phyloP scores from a whole-genome alignment of 1,284 basidiomycete species.

The Pseudozyma tsukubaensis region DNA sequence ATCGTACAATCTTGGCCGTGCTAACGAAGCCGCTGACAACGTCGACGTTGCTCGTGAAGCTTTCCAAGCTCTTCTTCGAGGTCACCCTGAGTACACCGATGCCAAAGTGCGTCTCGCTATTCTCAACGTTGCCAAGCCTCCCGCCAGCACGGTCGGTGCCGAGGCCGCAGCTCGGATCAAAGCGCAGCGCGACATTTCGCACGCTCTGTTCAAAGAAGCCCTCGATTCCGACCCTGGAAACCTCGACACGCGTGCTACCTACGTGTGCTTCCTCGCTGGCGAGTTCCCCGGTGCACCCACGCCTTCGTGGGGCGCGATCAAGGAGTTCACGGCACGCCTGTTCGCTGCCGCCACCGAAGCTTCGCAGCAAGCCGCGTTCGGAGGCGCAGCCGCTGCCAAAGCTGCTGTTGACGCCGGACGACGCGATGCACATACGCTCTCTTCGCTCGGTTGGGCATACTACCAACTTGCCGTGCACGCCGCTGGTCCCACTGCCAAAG shows the following conservation, averaged over 20 bases:
- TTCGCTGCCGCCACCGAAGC: slow-evolving; percentile 52
- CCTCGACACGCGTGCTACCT: slow-evolving; percentile 62
- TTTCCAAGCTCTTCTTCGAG: slow-evolving; percentile 58
- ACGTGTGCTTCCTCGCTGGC: slow-evolving; percentile 66
- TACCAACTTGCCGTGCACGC: slow-evolving; percentile 63
- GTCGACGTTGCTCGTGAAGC: slow-evolving; percentile 58
- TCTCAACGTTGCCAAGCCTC: slow-evolving; percentile 51
- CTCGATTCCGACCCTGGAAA: slow-evolving; percentile 62
- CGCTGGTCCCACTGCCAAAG: slow-evolving; percentile 51
- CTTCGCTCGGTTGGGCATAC: slow-evolving; percentile 66
- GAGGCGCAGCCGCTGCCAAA: slow-evolving; percentile 53
- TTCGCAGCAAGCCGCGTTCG: slow-evolving; percentile 50
- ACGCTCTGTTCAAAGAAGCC: slow-evolving; percentile 61
- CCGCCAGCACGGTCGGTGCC: slow-evolving; percentile 12
- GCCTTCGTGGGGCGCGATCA: slow-evolving; percentile 61
- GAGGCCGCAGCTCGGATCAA: slow-evolving; percentile 33
- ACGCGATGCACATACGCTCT: slow-evolving; percentile 61
- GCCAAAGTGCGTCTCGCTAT: slow-evolving; percentile 66
- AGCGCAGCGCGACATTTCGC: slow-evolving; percentile 51
- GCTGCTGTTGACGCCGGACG: slow-evolving; percentile 54
- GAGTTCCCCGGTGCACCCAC: slow-evolving; percentile 61
- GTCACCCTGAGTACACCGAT: slow-evolving; percentile 67
- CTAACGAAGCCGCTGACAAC: slow-evolving; percentile 55
- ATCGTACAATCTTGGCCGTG: slow-evolving; percentile 65
- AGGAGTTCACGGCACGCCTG: slow-evolving; percentile 64